These are phyloP conservation scores for Casuarina glauca DNA, from an alignment of 306 rosid genomes.

Conservation along the genomic window DNA sequence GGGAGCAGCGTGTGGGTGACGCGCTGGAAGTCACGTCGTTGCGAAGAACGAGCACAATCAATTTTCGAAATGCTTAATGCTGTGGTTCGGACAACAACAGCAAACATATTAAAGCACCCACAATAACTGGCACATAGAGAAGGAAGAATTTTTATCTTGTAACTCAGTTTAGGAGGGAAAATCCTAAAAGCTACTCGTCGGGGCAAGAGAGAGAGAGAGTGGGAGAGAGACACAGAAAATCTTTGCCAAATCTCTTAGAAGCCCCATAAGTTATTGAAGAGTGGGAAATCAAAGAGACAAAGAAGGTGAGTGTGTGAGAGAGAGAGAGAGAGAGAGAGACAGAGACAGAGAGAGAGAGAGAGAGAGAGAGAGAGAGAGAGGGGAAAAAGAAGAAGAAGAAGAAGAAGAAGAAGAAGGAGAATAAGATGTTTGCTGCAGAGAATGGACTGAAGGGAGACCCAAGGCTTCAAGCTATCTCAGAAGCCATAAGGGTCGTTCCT, in stretches of 20 bases:
- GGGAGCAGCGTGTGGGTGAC: constrained; percentile 12
- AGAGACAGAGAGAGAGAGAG: background rate
- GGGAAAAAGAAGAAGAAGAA: background rate
- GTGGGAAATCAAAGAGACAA: constrained; percentile 7
- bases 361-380: background rate
- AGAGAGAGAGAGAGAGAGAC: too few species aligned
- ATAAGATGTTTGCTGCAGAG: constrained; percentile 82
- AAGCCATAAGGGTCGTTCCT: constrained; percentile 93
- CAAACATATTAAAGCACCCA: constrained; percentile 25
- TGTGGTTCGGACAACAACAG: constrained; percentile 26
- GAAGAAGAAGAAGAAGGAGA: background rate
- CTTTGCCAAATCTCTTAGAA: background rate
- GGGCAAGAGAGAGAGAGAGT: background rate
- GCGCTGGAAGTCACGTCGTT: constrained; percentile 28
- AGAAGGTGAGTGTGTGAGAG: too few species aligned
- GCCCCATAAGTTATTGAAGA: background rate
- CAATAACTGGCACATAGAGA: constrained; percentile 20
- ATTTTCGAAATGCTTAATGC: constrained; percentile 27
- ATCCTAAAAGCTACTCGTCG: constrained; percentile 1
- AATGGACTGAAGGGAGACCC: constrained; percentile 98
- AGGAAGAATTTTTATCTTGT: background rate
- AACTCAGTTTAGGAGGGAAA: constrained; percentile 32
- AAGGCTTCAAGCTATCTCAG: constrained; percentile 77
- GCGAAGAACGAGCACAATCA: constrained; percentile 6
- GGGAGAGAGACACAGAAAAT: background rate